Conservation (phyloP, 2,329 filamentous ascomycete genomes). For the Colletotrichum paranaense region DNA sequence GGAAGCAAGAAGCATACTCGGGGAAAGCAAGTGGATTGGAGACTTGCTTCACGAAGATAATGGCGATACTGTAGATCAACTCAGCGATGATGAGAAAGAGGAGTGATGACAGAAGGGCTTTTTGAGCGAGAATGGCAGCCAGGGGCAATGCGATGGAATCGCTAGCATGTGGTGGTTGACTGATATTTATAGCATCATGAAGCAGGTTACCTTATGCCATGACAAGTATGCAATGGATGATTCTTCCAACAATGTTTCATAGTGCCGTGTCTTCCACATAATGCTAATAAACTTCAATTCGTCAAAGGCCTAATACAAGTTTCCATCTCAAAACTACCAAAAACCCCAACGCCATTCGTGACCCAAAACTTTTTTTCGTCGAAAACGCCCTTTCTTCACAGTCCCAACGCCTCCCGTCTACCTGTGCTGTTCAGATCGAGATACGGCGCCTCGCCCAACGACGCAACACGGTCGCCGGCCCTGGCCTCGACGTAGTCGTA, state of each 20-base stretch:
- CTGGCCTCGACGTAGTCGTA: constrained; percentile 67
- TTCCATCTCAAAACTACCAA: neutral
- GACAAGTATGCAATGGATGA: neutral
- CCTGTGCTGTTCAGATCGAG: constrained; percentile 51
- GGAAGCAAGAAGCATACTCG: constrained; percentile 66
- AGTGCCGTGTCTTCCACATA: neutral
- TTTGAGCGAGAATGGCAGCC: neutral
- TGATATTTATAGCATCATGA: neutral
- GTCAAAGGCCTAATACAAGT: neutral
- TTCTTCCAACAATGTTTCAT: neutral
- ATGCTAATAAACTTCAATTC: neutral
- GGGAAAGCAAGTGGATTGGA: constrained; percentile 75
- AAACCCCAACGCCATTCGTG: constrained; percentile 13
- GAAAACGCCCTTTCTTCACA: constrained; percentile 9
- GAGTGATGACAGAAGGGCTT: constrained; percentile 4
- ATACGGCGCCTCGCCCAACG: constrained; percentile 56
- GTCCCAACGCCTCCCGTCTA: constrained; percentile 50
- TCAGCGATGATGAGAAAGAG: constrained; percentile 21
- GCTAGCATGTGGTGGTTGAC: neutral
- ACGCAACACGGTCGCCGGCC: constrained; percentile 54
- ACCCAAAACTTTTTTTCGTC: neutral
- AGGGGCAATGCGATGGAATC: neutral
- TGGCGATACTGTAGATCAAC: constrained; percentile 45
- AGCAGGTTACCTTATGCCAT: neutral
- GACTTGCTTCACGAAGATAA: constrained; percentile 75